phyloP scores from a whole-genome alignment of 2,329 filamentous ascomycete genomes.

The Sphaceloma murrayae region DNA sequence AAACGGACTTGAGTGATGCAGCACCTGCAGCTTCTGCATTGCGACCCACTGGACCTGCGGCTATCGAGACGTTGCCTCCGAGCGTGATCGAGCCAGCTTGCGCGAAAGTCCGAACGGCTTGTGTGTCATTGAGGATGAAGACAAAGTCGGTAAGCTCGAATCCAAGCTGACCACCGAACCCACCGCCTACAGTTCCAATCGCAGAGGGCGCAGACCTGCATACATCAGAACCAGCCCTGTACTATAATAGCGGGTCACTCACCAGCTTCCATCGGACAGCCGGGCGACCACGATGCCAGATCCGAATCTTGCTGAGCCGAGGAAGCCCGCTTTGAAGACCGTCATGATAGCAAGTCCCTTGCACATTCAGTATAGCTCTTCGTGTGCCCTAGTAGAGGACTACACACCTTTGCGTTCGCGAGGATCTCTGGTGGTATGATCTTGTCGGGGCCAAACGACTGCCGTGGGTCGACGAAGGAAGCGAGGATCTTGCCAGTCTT shows the following conservation, averaged over 20 bases:
- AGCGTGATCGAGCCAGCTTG: slow-evolving; percentile 86
- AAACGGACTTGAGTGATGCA: slow-evolving; percentile 78
- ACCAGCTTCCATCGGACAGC: slow-evolving; percentile 65
- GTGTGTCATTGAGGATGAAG: slow-evolving; percentile 90
- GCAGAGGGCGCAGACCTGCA: slow-evolving; percentile 60
- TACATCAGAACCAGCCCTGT: no score
- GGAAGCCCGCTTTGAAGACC: slow-evolving; percentile 77
- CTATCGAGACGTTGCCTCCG: slow-evolving; percentile 92
- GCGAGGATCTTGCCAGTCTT: slow-evolving; percentile 94
- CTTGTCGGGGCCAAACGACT: slow-evolving; percentile 92
- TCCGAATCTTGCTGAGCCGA: slow-evolving; percentile 72
- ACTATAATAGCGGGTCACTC: no score
- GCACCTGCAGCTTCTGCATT: slow-evolving; percentile 95
- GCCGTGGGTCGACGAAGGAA: slow-evolving; percentile 87
- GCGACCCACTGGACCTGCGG: slow-evolving; percentile 83
- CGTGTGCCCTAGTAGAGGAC: slow-evolving; percentile 2
- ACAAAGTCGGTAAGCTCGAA: slow-evolving; percentile 91
- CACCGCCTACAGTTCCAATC: slow-evolving; percentile 70
- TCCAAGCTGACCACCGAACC: slow-evolving; percentile 77
- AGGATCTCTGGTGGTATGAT: slow-evolving; percentile 88
- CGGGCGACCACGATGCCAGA: slow-evolving; percentile 74
- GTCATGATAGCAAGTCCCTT: slow-evolving; percentile 75
- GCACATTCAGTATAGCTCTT: slow-evolving; percentile 8
- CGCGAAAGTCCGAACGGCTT: slow-evolving; percentile 85
- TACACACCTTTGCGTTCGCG: slow-evolving; percentile 71